A percentile compares a stretch with the other conserved stretches of the same genome.
phyloP scores from a whole-genome alignment of 345 rosid genomes.

The Citrus cavaleriei region DNA sequence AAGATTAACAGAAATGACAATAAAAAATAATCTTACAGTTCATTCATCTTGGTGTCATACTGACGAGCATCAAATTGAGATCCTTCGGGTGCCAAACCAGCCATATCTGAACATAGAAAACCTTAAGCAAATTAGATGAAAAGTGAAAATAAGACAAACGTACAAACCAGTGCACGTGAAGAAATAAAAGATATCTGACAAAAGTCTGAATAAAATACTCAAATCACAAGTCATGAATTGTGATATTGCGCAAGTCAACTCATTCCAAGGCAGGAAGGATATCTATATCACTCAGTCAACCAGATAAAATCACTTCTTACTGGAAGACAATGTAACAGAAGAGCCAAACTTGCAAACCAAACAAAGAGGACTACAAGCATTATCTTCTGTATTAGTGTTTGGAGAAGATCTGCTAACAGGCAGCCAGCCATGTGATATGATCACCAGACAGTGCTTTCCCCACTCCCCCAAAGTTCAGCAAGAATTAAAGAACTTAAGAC shows the following conservation, averaged over 20 bases:
- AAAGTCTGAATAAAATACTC: background rate
- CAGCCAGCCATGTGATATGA: conserved; percentile 26
- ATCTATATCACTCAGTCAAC: background rate
- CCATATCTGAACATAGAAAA: conserved; percentile 54
- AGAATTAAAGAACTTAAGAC: background rate
- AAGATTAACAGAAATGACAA: background rate
- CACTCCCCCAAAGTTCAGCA: conserved; percentile 27
- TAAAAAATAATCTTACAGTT: conserved; percentile 49
- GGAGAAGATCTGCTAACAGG: conserved; percentile 36
- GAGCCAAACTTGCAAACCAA: conserved; percentile 58
- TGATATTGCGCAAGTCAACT: background rate
- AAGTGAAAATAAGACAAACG: background rate
- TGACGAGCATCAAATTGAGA: conserved; percentile 71
- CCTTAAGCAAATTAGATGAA: background rate
- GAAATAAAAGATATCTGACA: background rate
- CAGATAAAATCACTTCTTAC: background rate
- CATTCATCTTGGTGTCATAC: conserved; percentile 72
- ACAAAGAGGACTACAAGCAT: conserved; percentile 35
- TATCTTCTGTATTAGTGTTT: conserved; percentile 38
- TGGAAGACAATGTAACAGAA: conserved; percentile 34
- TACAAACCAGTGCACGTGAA: background rate
- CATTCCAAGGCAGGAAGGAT: background rate
- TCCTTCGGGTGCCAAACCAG: conserved; percentile 68
- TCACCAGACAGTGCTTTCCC: conserved; percentile 35
- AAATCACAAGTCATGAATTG: background rate